A percentile compares a stretch with the other conserved stretches of the same genome.
Conservation (phyloP, 2,329 filamentous ascomycete genomes). For the Colletotrichum shisoi region DNA sequence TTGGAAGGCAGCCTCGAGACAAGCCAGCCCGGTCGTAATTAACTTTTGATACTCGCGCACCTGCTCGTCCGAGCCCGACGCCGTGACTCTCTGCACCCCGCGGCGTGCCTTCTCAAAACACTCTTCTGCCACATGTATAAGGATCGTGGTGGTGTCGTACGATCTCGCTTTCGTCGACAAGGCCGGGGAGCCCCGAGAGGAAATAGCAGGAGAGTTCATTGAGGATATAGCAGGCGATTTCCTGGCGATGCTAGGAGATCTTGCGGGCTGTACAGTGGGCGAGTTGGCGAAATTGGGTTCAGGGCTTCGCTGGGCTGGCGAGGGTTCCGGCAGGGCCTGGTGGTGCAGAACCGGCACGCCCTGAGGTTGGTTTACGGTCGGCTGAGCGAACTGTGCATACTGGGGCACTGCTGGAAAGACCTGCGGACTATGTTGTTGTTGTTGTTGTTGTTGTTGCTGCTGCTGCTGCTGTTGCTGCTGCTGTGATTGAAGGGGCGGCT, state of each 20-base stretch:
- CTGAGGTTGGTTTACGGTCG: constrained; percentile 33
- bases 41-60: constrained; percentile 75
- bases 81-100: constrained; percentile 59
- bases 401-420: constrained; percentile 27
- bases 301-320: constrained; percentile 46
- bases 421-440: constrained; percentile 21
- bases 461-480: constrained; percentile 10
- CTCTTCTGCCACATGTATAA: constrained; percentile 78
- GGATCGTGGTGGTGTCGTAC: constrained; percentile 64
- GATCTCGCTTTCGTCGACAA: constrained; percentile 53
- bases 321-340: constrained; percentile 29
- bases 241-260: constrained; percentile 53
- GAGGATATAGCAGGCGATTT: constrained; percentile 47
- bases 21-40: constrained; percentile 75
- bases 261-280: constrained; percentile 48
- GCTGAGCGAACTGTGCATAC: constrained; percentile 36
- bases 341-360: constrained; percentile 30
- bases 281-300: constrained; percentile 54
- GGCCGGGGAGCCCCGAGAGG: constrained; percentile 50
- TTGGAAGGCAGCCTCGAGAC: constrained; percentile 73
- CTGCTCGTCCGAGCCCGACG: constrained; percentile 58
- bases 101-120: constrained; percentile 73
- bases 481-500: constrained; percentile 25
- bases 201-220: constrained; percentile 40
- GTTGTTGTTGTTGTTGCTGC: constrained; percentile 7